These are phyloP conservation scores for Bimuria novae-zelandiae DNA, from an alignment of 2,329 filamentous ascomycete species.

Conservation along the genomic window DNA sequence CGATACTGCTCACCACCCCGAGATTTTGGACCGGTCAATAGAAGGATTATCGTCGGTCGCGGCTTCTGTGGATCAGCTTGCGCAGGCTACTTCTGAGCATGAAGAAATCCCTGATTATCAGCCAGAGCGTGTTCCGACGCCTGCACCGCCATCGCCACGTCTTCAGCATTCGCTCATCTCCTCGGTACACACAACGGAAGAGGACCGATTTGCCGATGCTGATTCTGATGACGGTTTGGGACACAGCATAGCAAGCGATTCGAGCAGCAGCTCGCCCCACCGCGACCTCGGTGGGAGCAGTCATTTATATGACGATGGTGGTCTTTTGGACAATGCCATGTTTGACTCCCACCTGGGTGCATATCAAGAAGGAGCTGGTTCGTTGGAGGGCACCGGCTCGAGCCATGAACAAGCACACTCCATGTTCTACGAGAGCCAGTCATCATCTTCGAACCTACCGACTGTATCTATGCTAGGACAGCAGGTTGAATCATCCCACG, in stretches of 20 bases:
- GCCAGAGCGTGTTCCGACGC: constrained; percentile 3
- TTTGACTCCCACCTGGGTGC: constrained; percentile 32
- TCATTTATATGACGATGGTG: constrained; percentile 42
- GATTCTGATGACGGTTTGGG: constrained; percentile 41
- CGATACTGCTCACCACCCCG: constrained; percentile 6
- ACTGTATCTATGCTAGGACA: constrained; percentile 32
- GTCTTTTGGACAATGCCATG: constrained; percentile 38
- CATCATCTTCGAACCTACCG: constrained; percentile 18
- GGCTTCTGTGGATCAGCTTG: neutral
- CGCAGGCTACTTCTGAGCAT: neutral
- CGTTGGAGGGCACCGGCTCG: constrained; percentile 16
- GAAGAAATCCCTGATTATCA: neutral
- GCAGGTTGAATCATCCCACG: constrained; percentile 19
- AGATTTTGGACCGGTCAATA: neutral
- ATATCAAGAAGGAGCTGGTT: neutral
- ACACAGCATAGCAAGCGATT: constrained; percentile 15
- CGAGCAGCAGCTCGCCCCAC: constrained; percentile 13
- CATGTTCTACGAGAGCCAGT: constrained; percentile 19
- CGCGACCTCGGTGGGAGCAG: constrained; percentile 33
- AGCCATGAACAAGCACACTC: constrained; percentile 18
- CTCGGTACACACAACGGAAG: constrained; percentile 43
- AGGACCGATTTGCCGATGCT: constrained; percentile 50
- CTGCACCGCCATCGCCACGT: constrained; percentile 1
- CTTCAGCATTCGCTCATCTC: constrained; percentile 10
- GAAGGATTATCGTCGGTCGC: neutral